Base-by-base conservation (phyloP, 2,329 filamentous ascomycete species). In the Spiromastix sp. region DNA sequence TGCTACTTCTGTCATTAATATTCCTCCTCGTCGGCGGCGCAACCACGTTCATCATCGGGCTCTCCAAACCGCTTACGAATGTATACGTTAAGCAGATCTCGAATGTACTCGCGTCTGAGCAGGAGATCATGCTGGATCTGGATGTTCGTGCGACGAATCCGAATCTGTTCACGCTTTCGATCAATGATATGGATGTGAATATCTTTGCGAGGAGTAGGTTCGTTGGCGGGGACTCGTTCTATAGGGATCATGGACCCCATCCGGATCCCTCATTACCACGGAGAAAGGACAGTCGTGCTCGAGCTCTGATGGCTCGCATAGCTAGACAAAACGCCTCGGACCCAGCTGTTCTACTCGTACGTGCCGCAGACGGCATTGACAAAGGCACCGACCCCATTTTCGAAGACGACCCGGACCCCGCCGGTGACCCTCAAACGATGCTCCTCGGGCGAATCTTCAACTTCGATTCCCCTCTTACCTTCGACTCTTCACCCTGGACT, bases 181-280 rank as follows among this genome's bases (percentile, higher is more conserved):
- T 98, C 24, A 79, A 83, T 43, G 79, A 87, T 30, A 81, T 93
- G 52, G 86, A 96, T 54, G 70, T 96, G 38, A 86, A 93, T 50
- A 74, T 98, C 20, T 96, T 96, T 59, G 91, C 91, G 19, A 94
- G 93, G 60, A 95, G 86, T 40, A 85, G 83, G 41, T 83, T 89
- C 53, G 82, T 89, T 9, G 83, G 84, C n/a, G 68, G 65, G 8
- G 69, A 72, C 36, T 56, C 56, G 21, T 46, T 61, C 11, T 62
- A 59, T 60, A 54, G 56, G 8, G 53, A 58, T 26, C 47, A 54
- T 40, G 45, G 43, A 8, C 42, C 49, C 3, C 52, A 52, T 17
- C 32, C 46, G 16, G 38, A 48, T 29, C 36, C 45, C 8, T 49
- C 21, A 25, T 35, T 21, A 15, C 44, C 30, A 38, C 45, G 47